These are phyloP conservation scores for Saccharum officinarum DNA, from an alignment of 176 grass and related monocot genomes.

Conservation along the genomic window DNA sequence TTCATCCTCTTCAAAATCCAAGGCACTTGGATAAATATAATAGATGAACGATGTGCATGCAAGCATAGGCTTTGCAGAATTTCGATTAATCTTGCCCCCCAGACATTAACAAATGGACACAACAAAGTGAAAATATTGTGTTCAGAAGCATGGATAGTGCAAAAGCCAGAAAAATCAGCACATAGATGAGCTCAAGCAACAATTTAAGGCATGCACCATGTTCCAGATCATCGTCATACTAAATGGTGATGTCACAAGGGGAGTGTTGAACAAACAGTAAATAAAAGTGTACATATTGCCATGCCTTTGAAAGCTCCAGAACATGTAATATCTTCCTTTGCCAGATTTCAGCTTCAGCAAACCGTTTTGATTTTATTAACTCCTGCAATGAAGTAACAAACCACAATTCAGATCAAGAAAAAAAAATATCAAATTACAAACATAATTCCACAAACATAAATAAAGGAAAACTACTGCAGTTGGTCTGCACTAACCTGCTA, in stretches of 20 bases:
- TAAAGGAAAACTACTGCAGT: neutral
- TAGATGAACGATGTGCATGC: neutral
- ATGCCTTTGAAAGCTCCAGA: conserved; percentile 78
- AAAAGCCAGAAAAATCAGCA: neutral
- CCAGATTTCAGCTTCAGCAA: conserved; percentile 80
- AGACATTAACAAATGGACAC: neutral
- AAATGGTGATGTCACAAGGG: neutral
- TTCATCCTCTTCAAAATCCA: too few species aligned
- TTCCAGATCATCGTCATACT: neutral
- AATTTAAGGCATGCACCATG: neutral
- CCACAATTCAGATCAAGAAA: neutral
- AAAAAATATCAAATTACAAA: conserved; percentile 26
- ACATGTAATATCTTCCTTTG: conserved; percentile 92
- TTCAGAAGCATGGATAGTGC: conserved; percentile 4
- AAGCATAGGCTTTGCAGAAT: neutral
- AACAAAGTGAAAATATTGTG: neutral
- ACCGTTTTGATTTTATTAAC: conserved; percentile 59
- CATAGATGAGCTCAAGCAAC: conserved; percentile 7
- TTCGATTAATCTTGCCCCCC: neutral
- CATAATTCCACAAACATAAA: neutral
- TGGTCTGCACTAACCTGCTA: neutral
- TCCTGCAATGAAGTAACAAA: conserved; percentile 54
- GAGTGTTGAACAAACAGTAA: conserved; percentile 14
- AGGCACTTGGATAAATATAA: neutral
- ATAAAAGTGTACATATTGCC: neutral